Evolutionary conservation across 2,329 filamentous ascomycete species (phyloP).

Genomic region (Ustilaginoidea virens): DNA sequence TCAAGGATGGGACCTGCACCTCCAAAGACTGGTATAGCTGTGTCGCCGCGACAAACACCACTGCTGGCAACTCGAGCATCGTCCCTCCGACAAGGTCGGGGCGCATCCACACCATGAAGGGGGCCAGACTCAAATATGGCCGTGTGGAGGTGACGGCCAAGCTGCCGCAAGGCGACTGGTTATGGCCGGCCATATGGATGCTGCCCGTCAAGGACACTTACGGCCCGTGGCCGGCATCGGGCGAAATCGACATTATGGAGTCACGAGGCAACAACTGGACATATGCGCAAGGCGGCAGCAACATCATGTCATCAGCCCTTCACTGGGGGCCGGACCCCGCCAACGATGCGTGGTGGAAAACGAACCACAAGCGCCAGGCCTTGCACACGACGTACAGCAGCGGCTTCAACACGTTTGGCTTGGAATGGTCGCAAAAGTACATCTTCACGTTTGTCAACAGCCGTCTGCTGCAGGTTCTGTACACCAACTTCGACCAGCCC

Average conservation of each 20-base stretch:
- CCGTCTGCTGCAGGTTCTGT: slow-evolving; percentile 64
- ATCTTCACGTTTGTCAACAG: slow-evolving; percentile 77
- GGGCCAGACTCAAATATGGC: slow-evolving; percentile 62
- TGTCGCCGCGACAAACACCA: slow-evolving; percentile 57
- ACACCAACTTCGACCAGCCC: slow-evolving; percentile 54
- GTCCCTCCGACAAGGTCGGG: slow-evolving; percentile 66
- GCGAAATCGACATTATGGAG: slow-evolving; percentile 74
- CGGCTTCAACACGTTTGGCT: slow-evolving; percentile 59
- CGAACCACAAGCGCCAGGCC: slow-evolving; percentile 60
- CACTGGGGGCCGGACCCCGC: slow-evolving; percentile 65
- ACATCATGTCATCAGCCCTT: slow-evolving; percentile 62
- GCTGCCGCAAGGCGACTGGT: slow-evolving; percentile 42
- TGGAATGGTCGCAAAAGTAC: slow-evolving; percentile 83
- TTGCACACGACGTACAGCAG: slow-evolving; percentile 59
- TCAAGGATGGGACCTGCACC: slow-evolving; percentile 51
- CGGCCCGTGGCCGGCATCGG: slow-evolving; percentile 62
- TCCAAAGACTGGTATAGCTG: slow-evolving; percentile 41
- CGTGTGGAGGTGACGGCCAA: slow-evolving; percentile 67
- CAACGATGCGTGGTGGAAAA: slow-evolving; percentile 72
- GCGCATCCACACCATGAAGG: slow-evolving; percentile 59
- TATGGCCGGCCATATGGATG: slow-evolving; percentile 37
- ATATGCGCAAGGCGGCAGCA: slow-evolving; percentile 63
- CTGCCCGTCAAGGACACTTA: slow-evolving; percentile 59
- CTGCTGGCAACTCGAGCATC: slow-evolving; percentile 52
- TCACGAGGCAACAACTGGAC: slow-evolving; percentile 70